Percentiles rank a stretch among this genome's conserved stretches.
Evolutionary conservation across 257 asterid genomes (phyloP).

Genomic region (Jacaranda mimosifolia): DNA sequence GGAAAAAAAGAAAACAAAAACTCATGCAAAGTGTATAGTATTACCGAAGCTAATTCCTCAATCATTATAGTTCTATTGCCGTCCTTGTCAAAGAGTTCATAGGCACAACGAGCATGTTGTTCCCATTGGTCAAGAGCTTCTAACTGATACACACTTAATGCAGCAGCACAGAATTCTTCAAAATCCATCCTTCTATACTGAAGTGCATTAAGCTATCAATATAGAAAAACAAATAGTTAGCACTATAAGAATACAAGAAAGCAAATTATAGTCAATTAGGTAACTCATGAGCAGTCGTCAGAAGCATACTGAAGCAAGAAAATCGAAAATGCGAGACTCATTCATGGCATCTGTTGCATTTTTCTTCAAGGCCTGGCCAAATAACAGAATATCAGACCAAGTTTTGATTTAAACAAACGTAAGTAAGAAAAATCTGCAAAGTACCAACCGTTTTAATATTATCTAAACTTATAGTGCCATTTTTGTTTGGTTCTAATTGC

Average conservation of each 20-base stretch:
- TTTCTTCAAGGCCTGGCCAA: constrained; percentile 75
- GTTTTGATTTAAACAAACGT: constrained; percentile 7
- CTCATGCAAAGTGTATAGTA: not conserved
- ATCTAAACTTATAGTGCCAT: constrained; percentile 72
- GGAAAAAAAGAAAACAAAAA: not conserved
- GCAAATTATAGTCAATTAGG: not conserved
- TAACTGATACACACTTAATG: constrained; percentile 79
- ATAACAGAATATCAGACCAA: constrained; percentile 36
- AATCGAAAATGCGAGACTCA: constrained; percentile 80
- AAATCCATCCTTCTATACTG: constrained; percentile 97
- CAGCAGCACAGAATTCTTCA: constrained; percentile 94
- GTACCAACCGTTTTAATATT: constrained; percentile 67
- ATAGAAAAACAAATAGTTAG: constrained; percentile 28
- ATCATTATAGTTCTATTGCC: constrained; percentile 91
- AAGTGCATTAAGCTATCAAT: constrained; percentile 78
- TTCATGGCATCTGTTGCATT: constrained; percentile 88
- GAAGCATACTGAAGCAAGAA: constrained; percentile 74
- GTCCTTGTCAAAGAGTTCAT: constrained; percentile 89
- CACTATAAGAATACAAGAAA: not conserved
- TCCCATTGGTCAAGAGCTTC: constrained; percentile 96
- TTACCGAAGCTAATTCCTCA: constrained; percentile 94
- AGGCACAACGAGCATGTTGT: constrained; percentile 93
- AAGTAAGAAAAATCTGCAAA: constrained; percentile 14
- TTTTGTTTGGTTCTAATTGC: constrained; percentile 75
- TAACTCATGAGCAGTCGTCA: not conserved